Percentiles rank a stretch among this genome's conserved stretches.
phyloP scores from a whole-genome alignment of 768 basidiomycete species.

The Rhodotorula taiwanensis region DNA sequence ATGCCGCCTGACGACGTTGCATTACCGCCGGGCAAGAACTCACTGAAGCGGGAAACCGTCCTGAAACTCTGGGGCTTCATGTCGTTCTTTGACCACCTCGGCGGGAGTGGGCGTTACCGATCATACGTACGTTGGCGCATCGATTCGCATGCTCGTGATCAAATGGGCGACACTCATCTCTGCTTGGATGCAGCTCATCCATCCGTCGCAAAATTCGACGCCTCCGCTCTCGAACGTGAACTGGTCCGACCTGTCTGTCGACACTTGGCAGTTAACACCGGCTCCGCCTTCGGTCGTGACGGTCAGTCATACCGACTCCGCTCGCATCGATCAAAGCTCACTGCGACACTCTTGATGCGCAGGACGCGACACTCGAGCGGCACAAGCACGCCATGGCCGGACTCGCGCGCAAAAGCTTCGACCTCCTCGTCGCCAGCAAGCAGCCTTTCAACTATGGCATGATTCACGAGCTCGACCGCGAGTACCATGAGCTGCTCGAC shows the following conservation, averaged over 20 bases:
- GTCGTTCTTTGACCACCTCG: slow-evolving; percentile 21
- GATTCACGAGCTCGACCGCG: slow-evolving; percentile 25
- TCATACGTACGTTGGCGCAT: no score
- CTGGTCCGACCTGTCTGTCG: background rate
- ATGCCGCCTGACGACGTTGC: slow-evolving; percentile 28
- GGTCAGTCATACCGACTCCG: background rate
- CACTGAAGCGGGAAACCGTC: slow-evolving; percentile 24
- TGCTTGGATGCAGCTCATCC: slow-evolving; percentile 6
- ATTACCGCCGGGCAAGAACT: slow-evolving; percentile 35
- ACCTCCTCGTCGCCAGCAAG: slow-evolving; percentile 18
- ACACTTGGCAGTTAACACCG: slow-evolving; percentile 16
- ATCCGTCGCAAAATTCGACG: slow-evolving; percentile 12
- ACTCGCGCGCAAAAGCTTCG: slow-evolving; percentile 27
- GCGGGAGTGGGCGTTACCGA: no score
- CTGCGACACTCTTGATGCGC: background rate
- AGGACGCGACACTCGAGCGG: slow-evolving; percentile 25
- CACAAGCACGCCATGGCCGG: slow-evolving; percentile 15
- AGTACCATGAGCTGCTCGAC: slow-evolving; percentile 23
- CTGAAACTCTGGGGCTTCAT: slow-evolving; percentile 18
- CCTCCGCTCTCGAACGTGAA: slow-evolving; percentile 19
- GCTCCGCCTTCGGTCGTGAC: slow-evolving; percentile 8
- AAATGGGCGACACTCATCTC: background rate
- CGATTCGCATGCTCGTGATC: background rate
- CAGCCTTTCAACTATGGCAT: slow-evolving; percentile 22
- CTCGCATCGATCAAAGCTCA: background rate